Evolutionary conservation across 2,329 filamentous ascomycete species (phyloP), one percentile per base, ranked within the genome.

Genomic region (Cryphonectria japonica): DNA sequence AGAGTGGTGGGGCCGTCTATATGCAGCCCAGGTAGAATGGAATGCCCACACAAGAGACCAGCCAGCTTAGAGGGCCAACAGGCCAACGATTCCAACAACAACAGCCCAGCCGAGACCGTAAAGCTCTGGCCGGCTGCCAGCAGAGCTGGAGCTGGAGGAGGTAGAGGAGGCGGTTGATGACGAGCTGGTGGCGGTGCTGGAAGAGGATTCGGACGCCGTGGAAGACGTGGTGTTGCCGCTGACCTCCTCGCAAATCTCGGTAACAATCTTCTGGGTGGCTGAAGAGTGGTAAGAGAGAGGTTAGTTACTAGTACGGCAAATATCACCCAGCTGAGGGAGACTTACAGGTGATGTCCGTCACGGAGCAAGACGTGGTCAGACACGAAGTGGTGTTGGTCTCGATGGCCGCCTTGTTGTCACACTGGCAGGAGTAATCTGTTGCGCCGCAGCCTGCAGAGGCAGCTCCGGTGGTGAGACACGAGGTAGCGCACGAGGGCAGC

Each of bases 401-500:
- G 16, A 73, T 62, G 50, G 66, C 16, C 13, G 54, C 72, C 52
- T 67, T 54, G 41, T 73, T 72, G 32, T 63, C 43, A 22, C 72
- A 73, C 39, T 69, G 67, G 67, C 72, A 73, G 2, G 67, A 29
- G 46, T 73, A 73, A 29, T 73, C 72, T 32, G 66, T 69, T 19
- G 64, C 41, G 19, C 50, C 52, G 63, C 72, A 73, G 50, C 59
- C 65, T 43, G 72, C 67, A n/a, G 69, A 39, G 9, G 57, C 50
- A 61, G 70, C 72, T n/a, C 67, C 72, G 2, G 63, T 57, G 16
- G 50, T 43, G 32, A 73, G 72, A 32, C 72, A 73, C 3, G 50
- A 41, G 22, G 67, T 60, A 61, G 69, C 63, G 69, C 72, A 73
- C 9, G 69, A 50, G 9, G 72, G 72, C 67, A 73, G 67, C 72